phyloP scores from a whole-genome alignment of 345 rosid species.

The Toxicodendron radicans region DNA sequence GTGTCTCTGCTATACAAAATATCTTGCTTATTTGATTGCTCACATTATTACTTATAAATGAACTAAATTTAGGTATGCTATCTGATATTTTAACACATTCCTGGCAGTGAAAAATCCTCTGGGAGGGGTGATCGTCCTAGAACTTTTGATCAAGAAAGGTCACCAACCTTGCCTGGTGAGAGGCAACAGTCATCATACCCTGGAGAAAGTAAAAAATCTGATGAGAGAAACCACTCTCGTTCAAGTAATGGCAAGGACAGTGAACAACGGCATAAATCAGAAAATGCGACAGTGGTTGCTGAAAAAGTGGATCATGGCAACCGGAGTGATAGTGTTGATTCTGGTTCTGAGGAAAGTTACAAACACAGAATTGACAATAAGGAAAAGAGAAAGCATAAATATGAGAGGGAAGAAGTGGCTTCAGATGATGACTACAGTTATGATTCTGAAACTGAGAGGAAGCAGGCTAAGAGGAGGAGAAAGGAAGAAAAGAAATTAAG shows the following conservation, averaged over 20 bases:
- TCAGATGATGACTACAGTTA: constrained; percentile 59
- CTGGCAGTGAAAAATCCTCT: constrained; percentile 54
- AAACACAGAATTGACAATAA: constrained; percentile 40
- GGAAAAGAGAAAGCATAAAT: constrained; percentile 64
- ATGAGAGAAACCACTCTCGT: constrained; percentile 32
- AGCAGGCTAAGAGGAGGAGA: constrained; percentile 82
- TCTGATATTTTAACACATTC: constrained; percentile 25
- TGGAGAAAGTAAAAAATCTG: constrained; percentile 36
- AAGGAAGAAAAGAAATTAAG: constrained; percentile 81
- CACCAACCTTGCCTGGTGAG: constrained; percentile 33
- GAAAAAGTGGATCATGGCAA: constrained; percentile 45
- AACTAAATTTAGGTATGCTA: neutral
- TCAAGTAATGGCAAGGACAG: constrained; percentile 35
- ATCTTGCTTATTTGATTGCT: constrained; percentile 15
- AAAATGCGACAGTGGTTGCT: constrained; percentile 25
- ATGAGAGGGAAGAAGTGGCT: constrained; percentile 46
- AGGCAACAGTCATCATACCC: constrained; percentile 20
- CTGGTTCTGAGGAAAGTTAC: constrained; percentile 56
- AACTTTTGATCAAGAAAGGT: constrained; percentile 38
- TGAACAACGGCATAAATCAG: constrained; percentile 27
- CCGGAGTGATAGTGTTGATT: constrained; percentile 40
- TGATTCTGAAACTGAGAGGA: constrained; percentile 76
- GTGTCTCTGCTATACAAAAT: neutral
- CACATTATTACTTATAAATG: neutral
- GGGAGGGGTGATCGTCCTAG: constrained; percentile 33